Evolutionary conservation across 306 rosid species (phyloP).

Genomic region (Notholithocarpus densiflorus): DNA sequence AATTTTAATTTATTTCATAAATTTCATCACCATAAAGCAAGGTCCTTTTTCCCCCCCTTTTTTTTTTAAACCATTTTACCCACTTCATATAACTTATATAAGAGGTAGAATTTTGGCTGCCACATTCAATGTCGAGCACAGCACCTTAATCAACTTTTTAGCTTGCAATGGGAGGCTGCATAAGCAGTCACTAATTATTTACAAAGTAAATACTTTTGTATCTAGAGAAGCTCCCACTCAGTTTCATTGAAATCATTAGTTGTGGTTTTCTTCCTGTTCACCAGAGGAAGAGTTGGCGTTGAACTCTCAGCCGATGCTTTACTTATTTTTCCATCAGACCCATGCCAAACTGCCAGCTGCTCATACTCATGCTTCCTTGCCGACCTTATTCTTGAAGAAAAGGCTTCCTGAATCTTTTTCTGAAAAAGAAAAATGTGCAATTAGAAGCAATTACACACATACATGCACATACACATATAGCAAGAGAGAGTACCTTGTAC

Average conservation of each 20-base stretch:
- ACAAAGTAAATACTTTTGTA: conserved; percentile 23
- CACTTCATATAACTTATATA: neutral
- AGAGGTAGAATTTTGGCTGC: neutral
- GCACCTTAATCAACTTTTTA: conserved; percentile 12
- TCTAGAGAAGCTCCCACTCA: conserved; percentile 88
- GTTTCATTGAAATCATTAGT: conserved; percentile 39
- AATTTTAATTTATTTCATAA: neutral
- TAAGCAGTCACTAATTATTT: conserved; percentile 23
- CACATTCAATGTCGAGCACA: neutral
- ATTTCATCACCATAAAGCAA: neutral
- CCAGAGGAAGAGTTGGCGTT: conserved; percentile 5
- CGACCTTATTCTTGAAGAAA: conserved; percentile 52
- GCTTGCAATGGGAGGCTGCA: neutral
- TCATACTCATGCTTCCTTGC: conserved; percentile 78
- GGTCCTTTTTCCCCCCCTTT: neutral
- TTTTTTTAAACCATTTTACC: neutral
- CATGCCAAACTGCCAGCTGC: conserved; percentile 60
- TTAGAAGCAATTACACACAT: conserved; percentile 6
- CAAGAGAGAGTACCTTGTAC: conserved; percentile 49
- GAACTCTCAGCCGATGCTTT: conserved; percentile 19
- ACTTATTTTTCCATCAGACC: conserved; percentile 23
- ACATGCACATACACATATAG: neutral
- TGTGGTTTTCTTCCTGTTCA: conserved; percentile 19
- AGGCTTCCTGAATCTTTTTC: conserved; percentile 55
- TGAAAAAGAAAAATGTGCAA: conserved; percentile 12